Percentiles rank a stretch among this genome's conserved stretches.
phyloP scores from a whole-genome alignment of 305 asterid species.

The Salvia sclarea region DNA sequence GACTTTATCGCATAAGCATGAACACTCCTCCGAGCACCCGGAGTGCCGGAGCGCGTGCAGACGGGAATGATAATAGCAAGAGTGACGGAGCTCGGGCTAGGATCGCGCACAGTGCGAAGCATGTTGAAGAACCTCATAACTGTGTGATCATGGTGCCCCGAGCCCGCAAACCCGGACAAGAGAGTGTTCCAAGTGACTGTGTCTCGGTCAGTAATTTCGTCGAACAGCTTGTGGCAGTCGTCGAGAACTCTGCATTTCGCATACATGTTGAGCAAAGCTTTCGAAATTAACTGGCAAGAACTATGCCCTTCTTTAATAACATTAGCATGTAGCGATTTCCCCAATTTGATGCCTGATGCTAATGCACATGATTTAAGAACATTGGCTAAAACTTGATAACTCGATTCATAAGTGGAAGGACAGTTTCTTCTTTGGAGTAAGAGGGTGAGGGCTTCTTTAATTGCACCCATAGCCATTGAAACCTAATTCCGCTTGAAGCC shows the following conservation, averaged over 20 bases:
- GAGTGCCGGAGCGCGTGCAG: conserved; percentile 44
- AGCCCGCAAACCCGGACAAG: conserved; percentile 67
- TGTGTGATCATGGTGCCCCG: conserved; percentile 52
- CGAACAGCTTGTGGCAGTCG: conserved; percentile 61
- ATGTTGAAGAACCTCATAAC: conserved; percentile 50
- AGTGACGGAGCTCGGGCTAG: conserved; percentile 61
- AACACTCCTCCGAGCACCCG: conserved; percentile 41
- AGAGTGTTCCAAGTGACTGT: conserved; percentile 79
- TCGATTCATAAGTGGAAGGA: conserved; percentile 35
- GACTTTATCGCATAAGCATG: conserved; percentile 51
- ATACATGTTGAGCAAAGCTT: conserved; percentile 85
- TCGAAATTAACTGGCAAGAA: conserved; percentile 55
- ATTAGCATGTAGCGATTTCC: conserved; percentile 62
- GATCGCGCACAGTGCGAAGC: conserved; percentile 43
- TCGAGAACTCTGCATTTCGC: conserved; percentile 71
- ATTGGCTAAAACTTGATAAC: conserved; percentile 54
- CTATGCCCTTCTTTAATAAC: conserved; percentile 61
- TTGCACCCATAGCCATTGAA: conserved; percentile 14
- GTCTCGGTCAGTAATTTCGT: conserved; percentile 46
- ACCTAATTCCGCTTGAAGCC: neutral
- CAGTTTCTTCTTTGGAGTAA: conserved; percentile 43
- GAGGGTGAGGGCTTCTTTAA: conserved; percentile 47
- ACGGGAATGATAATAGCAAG: conserved; percentile 84
- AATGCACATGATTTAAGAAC: conserved; percentile 69
- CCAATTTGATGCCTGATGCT: conserved; percentile 40